A percentile compares a stretch with the other conserved stretches of the same genome.
phyloP scores from a whole-genome alignment of 805 yeast genomes.

The Candida hungchunana region DNA sequence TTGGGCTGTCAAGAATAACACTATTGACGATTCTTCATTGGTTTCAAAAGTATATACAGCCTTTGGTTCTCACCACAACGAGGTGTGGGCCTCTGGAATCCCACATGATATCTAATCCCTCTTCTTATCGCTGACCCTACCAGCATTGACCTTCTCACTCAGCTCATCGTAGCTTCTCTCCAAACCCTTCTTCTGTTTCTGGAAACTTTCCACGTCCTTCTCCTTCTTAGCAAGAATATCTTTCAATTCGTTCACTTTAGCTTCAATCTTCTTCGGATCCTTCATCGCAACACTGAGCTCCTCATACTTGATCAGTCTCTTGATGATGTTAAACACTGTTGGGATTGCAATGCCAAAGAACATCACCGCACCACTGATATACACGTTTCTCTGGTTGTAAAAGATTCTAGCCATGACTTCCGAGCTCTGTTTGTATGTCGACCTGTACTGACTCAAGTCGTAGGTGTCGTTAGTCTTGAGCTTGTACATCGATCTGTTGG shows the following conservation, averaged over 20 bases:
- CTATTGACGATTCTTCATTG: constrained; percentile 27
- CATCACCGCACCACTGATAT: constrained; percentile 58
- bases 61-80: constrained; percentile 55
- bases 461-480: constrained; percentile 25
- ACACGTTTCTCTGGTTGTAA: constrained; percentile 59
- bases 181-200: constrained; percentile 47
- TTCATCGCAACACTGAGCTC: constrained; percentile 25
- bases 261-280: constrained; percentile 15
- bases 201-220: constrained; percentile 41
- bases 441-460: constrained; percentile 23
- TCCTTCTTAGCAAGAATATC: constrained; percentile 37
- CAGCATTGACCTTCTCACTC: constrained; percentile 24
- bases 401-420: constrained; percentile 58
- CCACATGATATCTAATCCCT: constrained; percentile 22
- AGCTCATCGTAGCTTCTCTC: constrained; percentile 46
- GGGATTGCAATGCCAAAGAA: constrained; percentile 51
- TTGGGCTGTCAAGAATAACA: constrained; percentile 38
- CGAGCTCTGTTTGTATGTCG: constrained; percentile 31
- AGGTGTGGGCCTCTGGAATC: constrained; percentile 60
- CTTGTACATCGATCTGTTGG: constrained; percentile 41
- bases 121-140: constrained; percentile 23
- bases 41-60: constrained; percentile 40
- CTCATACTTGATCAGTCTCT: constrained; percentile 47
- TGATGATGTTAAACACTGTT: constrained; percentile 48
- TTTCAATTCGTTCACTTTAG: constrained; percentile 29